These are phyloP conservation scores for Microsporum audouinii DNA, from an alignment of 2,329 filamentous ascomycete genomes.

Conservation along the genomic window DNA sequence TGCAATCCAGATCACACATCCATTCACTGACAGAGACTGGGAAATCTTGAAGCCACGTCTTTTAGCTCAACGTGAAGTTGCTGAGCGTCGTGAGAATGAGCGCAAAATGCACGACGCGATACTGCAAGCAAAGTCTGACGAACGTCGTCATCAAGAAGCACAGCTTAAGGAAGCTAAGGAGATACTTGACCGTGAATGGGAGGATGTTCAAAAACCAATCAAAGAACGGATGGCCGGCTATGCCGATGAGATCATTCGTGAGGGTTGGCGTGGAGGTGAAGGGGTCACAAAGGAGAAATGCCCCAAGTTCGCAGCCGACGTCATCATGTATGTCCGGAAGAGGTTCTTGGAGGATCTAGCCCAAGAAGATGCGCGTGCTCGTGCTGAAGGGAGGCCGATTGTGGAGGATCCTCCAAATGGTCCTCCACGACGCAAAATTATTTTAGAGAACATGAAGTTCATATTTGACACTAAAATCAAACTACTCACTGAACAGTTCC, in stretches of 20 bases:
- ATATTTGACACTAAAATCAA: slow-evolving; percentile 68
- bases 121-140: slow-evolving; percentile 37
- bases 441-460: slow-evolving; percentile 78
- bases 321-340: slow-evolving; percentile 55
- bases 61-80: slow-evolving; percentile 52
- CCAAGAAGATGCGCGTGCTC: slow-evolving; percentile 41
- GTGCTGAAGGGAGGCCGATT: slow-evolving; percentile 37
- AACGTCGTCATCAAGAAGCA: slow-evolving; percentile 38
- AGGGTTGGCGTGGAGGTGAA: slow-evolving; percentile 53
- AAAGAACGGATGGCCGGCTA: slow-evolving; percentile 53
- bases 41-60: slow-evolving; percentile 56
- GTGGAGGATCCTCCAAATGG: slow-evolving; percentile 41
- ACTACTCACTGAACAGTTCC: slow-evolving; percentile 51
- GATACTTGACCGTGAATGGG: slow-evolving; percentile 56
- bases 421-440: slow-evolving; percentile 51
- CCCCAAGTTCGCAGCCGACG: slow-evolving; percentile 59
- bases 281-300: slow-evolving; percentile 53
- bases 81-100: slow-evolving; percentile 46
- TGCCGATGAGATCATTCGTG: slow-evolving; percentile 58
- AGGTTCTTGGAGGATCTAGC: slow-evolving; percentile 53
- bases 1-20: slow-evolving; percentile 56
- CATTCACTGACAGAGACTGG: slow-evolving; percentile 60
- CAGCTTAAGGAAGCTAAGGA: slow-evolving; percentile 46
- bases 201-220: slow-evolving; percentile 56
- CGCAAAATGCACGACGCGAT: slow-evolving; percentile 39